Evolutionary conservation across 805 yeast species (phyloP), one percentile per base, ranked within the genome.

Genomic region (Candida boidinii): DNA sequence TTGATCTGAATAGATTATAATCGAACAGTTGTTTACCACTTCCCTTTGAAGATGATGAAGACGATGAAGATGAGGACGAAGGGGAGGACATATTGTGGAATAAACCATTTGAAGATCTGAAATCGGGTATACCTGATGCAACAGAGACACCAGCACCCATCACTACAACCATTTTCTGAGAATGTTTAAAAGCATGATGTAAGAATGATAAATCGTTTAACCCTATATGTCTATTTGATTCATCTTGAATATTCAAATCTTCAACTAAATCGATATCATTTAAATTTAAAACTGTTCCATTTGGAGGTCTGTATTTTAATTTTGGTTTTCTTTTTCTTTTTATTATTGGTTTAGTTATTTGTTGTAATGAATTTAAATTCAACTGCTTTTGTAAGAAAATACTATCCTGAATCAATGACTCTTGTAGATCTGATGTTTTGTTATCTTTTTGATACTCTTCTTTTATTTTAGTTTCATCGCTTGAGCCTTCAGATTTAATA

Each of bases 71-170:
- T n/a, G n/a, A n/a, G n/a, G n/a, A n/a, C n/a, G n/a, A n/a, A 28
- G 53, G 53, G 1, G 54, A 35, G 7, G 65, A 51, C 25, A 74
- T 53, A 11, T 73, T 71, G 35, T 73, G 70, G 50, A 87, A 84
- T 30, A 87, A 64, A 2, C 95, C 95, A 38, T 76, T 62, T 1
- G 85, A 71, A 7, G 94, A 81, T 50, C 96, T 61, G 49, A 86
- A 59, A 43, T 59, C 64, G 4, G 95, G 95, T 25, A 86, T 87
- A 4, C 96, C 96, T 1, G 94, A 85, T 19, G 82, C 80, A 34
- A 88, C 92, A 10, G 95, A 84, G 14, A 84, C 73, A 3, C 96
- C 96, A 13, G 96, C 96, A 9, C 96, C 96, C 1, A 88, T 73
- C 19, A 87, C 67, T 19, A 79, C 71, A 2, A 84, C 66, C 20